Base-by-base conservation (phyloP, 805 yeast genomes). In the Candida qinlingensis region DNA sequence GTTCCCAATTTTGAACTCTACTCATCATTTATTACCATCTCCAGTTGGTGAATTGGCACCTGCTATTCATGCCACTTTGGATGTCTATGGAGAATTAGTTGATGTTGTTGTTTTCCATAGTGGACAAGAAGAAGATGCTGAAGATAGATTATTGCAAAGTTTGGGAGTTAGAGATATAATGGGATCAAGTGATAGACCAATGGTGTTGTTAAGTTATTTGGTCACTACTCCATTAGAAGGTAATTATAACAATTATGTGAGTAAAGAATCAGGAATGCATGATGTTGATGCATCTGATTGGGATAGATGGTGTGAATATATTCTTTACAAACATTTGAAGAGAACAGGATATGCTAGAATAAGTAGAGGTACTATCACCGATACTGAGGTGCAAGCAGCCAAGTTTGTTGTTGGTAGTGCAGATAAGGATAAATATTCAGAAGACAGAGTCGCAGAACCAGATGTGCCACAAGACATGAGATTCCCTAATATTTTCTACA, bases 1-100 rank as follows among this genome's bases (percentile, higher is more conserved):
- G 63, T 94, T 92, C 77, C 99, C 99, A 31, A 94, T 94, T 53
- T 58, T 94, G 48, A 80, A 85, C 61, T 89, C 97, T 3, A 81
- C 90, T 1, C 99, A 94, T 65, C 95, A 91, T 64, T 74, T 94
- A 57, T 71, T 92, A 48, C 99, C 99, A 4, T 87, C 96, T 6
- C 99, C 99, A 2, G 97, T 87, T 33, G 99, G 99, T 13, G 99
- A 94, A 72, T 74, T 94, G 46, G 99, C 99, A 0, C 99, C 99
- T 5, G 98, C 97, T 1, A 94, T 94, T 56, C 96, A 87, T 65
- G 99, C 99, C 3, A 92, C 97, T 1, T 71, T 94, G 53, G 92
- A 90, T 56, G 86, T 94, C 36, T 91, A 90, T 67, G 96, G 97
- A 10, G 85, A 83, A 59, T 64, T 74, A 25, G 87, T 94, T 6